These are phyloP conservation scores for Calocybe cyanea DNA, from an alignment of 768 basidiomycete genomes.

Conservation along the genomic window DNA sequence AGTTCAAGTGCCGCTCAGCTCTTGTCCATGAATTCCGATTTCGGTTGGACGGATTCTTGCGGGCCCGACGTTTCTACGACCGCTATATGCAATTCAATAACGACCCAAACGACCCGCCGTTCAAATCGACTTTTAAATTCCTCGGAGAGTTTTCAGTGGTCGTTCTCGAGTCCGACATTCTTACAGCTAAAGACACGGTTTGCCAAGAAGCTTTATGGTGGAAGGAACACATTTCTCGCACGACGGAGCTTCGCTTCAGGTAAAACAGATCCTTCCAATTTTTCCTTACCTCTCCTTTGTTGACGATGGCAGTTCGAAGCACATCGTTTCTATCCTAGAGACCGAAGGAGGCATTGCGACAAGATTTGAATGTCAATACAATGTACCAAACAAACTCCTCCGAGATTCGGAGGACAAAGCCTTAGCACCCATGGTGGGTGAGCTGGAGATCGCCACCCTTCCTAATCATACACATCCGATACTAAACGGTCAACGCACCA, in stretches of 20 bases:
- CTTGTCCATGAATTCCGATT: slow-evolving; percentile 24
- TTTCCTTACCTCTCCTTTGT: not conserved
- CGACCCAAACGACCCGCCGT: not conserved
- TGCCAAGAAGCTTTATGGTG: slow-evolving; percentile 24
- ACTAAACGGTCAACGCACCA: slow-evolving; percentile 51
- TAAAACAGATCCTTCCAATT: slow-evolving; percentile 13
- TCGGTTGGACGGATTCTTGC: slow-evolving; percentile 28
- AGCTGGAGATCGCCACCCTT: slow-evolving; percentile 49
- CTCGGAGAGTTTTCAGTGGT: slow-evolving; percentile 50
- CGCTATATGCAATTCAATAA: slow-evolving; percentile 19
- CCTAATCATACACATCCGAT: slow-evolving; percentile 50
- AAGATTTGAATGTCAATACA: slow-evolving; percentile 33
- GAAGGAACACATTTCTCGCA: slow-evolving; percentile 30
- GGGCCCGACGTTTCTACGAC: slow-evolving; percentile 31
- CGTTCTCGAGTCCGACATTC: slow-evolving; percentile 34
- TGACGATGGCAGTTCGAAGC: slow-evolving; percentile 19
- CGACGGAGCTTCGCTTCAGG: slow-evolving; percentile 34
- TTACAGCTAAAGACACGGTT: slow-evolving; percentile 27
- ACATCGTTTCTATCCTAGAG: slow-evolving; percentile 27
- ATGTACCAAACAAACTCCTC: not conserved
- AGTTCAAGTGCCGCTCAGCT: slow-evolving; percentile 29
- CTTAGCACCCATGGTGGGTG: slow-evolving; percentile 44
- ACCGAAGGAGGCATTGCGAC: slow-evolving; percentile 26
- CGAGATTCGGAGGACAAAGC: not conserved
- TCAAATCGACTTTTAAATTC: slow-evolving; percentile 36